Percentiles rank a stretch among this genome's conserved stretches.
Conservation (phyloP, 345 rosid genomes). For the Brassica rapa region DNA sequence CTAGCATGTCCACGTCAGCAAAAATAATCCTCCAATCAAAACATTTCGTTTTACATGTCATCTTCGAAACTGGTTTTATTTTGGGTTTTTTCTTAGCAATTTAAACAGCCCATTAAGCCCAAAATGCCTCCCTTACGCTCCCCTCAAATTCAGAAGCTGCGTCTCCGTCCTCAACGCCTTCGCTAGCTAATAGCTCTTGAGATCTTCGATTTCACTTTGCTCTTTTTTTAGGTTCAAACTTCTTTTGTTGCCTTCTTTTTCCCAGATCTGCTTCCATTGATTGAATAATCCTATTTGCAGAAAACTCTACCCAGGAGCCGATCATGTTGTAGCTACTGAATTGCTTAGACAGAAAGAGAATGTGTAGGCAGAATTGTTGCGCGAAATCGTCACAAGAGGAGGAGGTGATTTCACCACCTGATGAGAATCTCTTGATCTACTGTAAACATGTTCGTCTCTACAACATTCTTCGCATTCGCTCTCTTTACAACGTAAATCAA, state of each 20-base stretch:
- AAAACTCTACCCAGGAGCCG: not conserved
- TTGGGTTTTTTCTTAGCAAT: no score
- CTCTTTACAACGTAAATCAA: slow-evolving; percentile 48
- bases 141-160: no score
- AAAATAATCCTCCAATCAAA: no score
- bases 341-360: not conserved
- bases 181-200: no score
- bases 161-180: no score
- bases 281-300: not conserved
- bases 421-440: not conserved
- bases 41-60: no score
- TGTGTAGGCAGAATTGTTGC: not conserved
- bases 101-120: no score
- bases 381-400: not conserved
- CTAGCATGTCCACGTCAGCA: no score
- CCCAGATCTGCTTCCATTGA: not conserved
- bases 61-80: no score
- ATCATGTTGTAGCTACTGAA: not conserved
- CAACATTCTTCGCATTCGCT: slow-evolving; percentile 43
- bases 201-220: no score
- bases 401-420: not conserved
- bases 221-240: not conserved
- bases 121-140: no score
- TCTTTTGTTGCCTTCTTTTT: not conserved
- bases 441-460: not conserved